phyloP scores from a whole-genome alignment of 78 protist genomes.

The Cyanophora paradoxa region DNA sequence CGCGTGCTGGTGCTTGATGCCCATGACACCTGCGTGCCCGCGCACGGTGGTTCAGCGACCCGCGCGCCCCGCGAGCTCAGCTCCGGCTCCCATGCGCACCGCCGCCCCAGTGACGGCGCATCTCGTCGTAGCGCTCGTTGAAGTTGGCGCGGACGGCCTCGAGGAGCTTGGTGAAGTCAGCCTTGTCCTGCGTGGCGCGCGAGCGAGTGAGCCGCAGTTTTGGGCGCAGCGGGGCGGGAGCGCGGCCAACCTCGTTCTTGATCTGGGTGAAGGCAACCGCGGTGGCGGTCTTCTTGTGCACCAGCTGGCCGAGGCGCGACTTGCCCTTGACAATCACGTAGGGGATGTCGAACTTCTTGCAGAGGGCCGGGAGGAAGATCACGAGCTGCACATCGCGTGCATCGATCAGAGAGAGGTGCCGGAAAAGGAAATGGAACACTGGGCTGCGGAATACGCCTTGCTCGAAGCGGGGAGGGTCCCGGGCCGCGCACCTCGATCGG shows the following conservation, averaged over 20 bases:
- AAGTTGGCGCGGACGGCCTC: slow-evolving; percentile 37
- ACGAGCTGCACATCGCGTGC: slow-evolving; percentile 87
- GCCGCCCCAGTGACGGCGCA: slow-evolving; percentile 27
- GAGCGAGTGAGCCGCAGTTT: background rate
- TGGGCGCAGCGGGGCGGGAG: too few relatives aligned
- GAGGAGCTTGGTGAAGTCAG: slow-evolving; percentile 39
- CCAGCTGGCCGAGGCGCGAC: slow-evolving; percentile 89
- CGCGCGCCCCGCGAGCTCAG: background rate
- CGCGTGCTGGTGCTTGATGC: slow-evolving; percentile 27
- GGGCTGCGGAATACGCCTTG: background rate
- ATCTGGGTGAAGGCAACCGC: slow-evolving; percentile 83
- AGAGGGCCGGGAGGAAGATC: slow-evolving; percentile 95
- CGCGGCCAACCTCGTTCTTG: slow-evolving; percentile 26
- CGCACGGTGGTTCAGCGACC: too few relatives aligned
- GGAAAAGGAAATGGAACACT: too few relatives aligned
- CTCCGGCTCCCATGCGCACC: slow-evolving; percentile 40
- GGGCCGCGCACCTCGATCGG: slow-evolving; percentile 90
- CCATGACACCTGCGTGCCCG: background rate
- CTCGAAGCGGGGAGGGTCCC: too few relatives aligned
- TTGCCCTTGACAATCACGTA: slow-evolving; percentile 96
- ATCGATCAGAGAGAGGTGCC: background rate
- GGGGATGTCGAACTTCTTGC: slow-evolving; percentile 94
- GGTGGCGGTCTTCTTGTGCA: slow-evolving; percentile 87
- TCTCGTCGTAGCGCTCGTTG: slow-evolving; percentile 46
- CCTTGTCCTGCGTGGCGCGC: slow-evolving; percentile 31